A percentile compares a stretch with the other conserved stretches of the same genome.
Conservation (phyloP, 164 flowering plant genomes). For the Magnolia sinica region DNA sequence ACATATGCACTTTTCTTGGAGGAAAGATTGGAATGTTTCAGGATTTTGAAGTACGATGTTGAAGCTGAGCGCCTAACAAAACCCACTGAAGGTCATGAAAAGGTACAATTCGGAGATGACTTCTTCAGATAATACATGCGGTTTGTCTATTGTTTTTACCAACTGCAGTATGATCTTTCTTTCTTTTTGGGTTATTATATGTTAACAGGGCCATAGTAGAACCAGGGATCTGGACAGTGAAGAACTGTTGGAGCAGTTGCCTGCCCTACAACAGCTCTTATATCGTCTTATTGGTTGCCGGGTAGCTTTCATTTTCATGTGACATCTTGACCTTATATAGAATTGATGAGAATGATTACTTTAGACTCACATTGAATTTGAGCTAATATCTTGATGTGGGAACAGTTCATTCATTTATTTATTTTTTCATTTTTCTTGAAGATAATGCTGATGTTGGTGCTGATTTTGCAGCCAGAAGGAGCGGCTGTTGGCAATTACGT, state of each 20-base stretch:
- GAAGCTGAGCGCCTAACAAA: slow-evolving; percentile 89
- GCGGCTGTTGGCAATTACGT: slow-evolving; percentile 83
- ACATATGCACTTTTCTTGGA: slow-evolving; percentile 90
- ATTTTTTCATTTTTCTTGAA: background rate
- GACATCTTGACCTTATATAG: background rate
- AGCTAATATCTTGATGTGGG: background rate
- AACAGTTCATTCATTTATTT: background rate
- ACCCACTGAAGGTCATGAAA: slow-evolving; percentile 73
- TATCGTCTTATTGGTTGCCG: slow-evolving; percentile 94
- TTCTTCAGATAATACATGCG: background rate
- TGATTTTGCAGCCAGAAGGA: slow-evolving; percentile 86
- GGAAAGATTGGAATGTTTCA: slow-evolving; percentile 92
- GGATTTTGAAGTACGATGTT: slow-evolving; percentile 85
- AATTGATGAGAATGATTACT: background rate
- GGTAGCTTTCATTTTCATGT: slow-evolving; percentile 41
- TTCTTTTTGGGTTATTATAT: background rate
- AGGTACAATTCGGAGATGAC: slow-evolving; percentile 39
- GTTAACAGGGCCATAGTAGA: slow-evolving; percentile 76
- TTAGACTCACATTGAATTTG: background rate
- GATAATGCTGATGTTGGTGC: background rate
- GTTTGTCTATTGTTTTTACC: background rate
- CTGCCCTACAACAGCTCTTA: slow-evolving; percentile 85
- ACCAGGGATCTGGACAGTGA: slow-evolving; percentile 86
- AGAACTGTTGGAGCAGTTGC: slow-evolving; percentile 89
- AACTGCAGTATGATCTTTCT: background rate